Base-by-base conservation (phyloP, 176 grass and related monocot genomes). In the Rhynchospora tenuis region DNA sequence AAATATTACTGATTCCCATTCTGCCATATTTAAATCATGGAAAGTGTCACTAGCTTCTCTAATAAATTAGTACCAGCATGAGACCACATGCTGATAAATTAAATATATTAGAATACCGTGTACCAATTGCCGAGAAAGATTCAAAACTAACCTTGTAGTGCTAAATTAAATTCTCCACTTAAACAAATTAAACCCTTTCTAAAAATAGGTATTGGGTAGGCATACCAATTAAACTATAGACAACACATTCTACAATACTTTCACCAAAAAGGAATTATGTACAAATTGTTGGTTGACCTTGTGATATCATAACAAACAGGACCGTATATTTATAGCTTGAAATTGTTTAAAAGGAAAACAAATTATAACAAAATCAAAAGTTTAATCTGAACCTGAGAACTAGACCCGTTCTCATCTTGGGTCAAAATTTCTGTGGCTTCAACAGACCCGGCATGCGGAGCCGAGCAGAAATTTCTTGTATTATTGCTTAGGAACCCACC, bases 391-490 rank as follows among this genome's bases (percentile, higher is more conserved):
- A 85, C 42, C 83, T 62, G 83, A 61, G 59, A 52, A 11, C 12
- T 27, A 11, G 57, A 64, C 7, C 42, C 83, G 55, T 38, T 52
- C 20, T 29, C 57, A 64, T 52, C 70, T 12, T 64, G 46, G 23
- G 47, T 27, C 26, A 66, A 66, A 82, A 62, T 66, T 65, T 59
- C 65, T 22, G n/a, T 14, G 4, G n/a, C 68, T 6, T 80, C 47
- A 19, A 59, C 24, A 0, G 76, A 61, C 15, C 22, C 79, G 2
- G 50, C 44, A 86, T 31, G 57, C 16, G 31, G 55, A 27, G 26
- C 10, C 11, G 79, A 87, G 67, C 85, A 87, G 47, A 74, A 64
- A 62, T 46, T 74, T 23, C 78, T 87, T 57, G 33, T 70, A 83
- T 87, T 70, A 83, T 87, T 75, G 43, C 55, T 17, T 14, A 64